phyloP scores from a whole-genome alignment of 495 filamentous ascomycete genomes.

The Letharia columbiana region DNA sequence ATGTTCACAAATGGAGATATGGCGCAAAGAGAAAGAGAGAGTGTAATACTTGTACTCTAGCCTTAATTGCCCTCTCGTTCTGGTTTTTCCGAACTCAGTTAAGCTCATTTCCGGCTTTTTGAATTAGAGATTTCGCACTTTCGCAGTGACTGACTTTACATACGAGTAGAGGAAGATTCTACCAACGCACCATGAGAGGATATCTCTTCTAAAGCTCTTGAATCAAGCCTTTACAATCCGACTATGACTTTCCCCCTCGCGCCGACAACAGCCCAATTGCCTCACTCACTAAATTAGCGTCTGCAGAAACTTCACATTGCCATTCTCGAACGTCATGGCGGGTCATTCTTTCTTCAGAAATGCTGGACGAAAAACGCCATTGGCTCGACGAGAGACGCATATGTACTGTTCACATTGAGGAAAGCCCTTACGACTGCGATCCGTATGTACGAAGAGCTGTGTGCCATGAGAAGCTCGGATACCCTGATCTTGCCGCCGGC shows the following conservation, averaged over 20 bases:
- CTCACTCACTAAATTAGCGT: constrained; percentile 13
- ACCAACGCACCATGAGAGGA: not conserved
- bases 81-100: too few species aligned
- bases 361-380: constrained; percentile 13
- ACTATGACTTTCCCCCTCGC: not conserved
- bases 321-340: constrained; percentile 6
- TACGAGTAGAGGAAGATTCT: not conserved
- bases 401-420: constrained; percentile 28
- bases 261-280: not conserved
- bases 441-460: constrained; percentile 64
- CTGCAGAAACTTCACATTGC: not conserved
- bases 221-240: not conserved
- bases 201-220: too few species aligned
- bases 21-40: too few species aligned
- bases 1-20: not conserved
- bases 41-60: not conserved
- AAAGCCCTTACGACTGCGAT: constrained; percentile 67
- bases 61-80: too few species aligned
- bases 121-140: too few species aligned
- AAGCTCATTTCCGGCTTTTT: too few species aligned
- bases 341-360: not conserved
- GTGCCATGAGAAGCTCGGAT: constrained; percentile 64
- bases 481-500: constrained; percentile 80
- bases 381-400: constrained; percentile 17
- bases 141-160: not conserved